A percentile compares a stretch with the other conserved stretches of the same genome.
Evolutionary conservation across 345 rosid genomes (phyloP).

Genomic region (Eucalyptus erythrocorys): DNA sequence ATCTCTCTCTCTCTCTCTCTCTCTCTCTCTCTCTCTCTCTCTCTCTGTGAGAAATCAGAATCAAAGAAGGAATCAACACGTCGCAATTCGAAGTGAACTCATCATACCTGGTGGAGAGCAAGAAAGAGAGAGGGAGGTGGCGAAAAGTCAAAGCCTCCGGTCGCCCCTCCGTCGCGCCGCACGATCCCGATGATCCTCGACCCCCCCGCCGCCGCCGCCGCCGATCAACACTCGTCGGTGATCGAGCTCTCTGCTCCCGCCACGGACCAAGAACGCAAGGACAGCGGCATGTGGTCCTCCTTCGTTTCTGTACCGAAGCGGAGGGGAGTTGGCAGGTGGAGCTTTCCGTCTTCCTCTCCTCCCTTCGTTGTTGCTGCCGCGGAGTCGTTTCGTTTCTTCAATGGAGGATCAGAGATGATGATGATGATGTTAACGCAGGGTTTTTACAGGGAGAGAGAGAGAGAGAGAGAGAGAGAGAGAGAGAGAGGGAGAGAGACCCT

Average conservation of each 20-base stretch:
- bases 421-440: too few relatives aligned
- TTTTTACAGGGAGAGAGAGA: too few relatives aligned
- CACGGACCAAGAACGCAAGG: background rate
- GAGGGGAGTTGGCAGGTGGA: background rate
- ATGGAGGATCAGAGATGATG: background rate
- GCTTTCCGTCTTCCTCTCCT: background rate
- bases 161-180: background rate
- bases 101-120: background rate
- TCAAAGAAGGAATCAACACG: background rate
- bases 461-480: too few relatives aligned
- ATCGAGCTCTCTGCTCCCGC: background rate
- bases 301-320: background rate
- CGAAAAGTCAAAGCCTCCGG: background rate
- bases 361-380: background rate
- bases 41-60: background rate
- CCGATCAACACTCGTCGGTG: background rate
- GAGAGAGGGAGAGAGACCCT: too few relatives aligned
- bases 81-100: background rate
- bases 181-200: background rate
- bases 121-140: background rate
- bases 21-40: background rate
- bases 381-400: background rate
- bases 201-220: background rate
- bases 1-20: background rate
- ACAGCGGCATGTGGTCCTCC: background rate